Percentiles rank a stretch among this genome's conserved stretches.
Evolutionary conservation across 129 eudicot genomes (phyloP).

Genomic region (Flaveria ramosissima): DNA sequence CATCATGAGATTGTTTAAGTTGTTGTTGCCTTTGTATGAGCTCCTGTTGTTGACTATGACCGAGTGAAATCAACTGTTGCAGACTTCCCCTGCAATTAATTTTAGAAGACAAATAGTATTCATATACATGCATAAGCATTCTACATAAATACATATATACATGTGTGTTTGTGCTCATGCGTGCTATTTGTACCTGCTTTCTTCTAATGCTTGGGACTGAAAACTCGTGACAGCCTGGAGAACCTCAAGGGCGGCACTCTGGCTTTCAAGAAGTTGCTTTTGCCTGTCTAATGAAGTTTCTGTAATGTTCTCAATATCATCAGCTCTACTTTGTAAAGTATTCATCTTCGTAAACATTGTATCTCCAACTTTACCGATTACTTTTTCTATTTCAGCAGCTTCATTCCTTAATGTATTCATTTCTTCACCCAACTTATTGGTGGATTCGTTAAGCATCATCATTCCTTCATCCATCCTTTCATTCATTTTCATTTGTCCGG

Average conservation of each 20-base stretch:
- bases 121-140: background rate
- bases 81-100: conserved; percentile 49
- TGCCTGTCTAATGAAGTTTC: conserved; percentile 61
- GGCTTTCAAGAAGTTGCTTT: conserved; percentile 66
- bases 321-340: conserved; percentile 60
- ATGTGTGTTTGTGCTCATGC: background rate
- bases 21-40: conserved; percentile 28
- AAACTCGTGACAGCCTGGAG: conserved; percentile 57
- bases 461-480: conserved; percentile 58
- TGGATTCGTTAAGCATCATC: conserved; percentile 51
- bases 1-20: conserved; percentile 60
- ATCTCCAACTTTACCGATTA: conserved; percentile 64
- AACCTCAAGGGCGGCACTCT: conserved; percentile 62
- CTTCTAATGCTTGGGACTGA: conserved; percentile 70
- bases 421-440: conserved; percentile 49
- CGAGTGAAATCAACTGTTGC: conserved; percentile 34
- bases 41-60: conserved; percentile 30
- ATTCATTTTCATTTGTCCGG: conserved; percentile 58
- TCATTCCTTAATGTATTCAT: conserved; percentile 48
- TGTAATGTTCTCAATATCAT: conserved; percentile 59
- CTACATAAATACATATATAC: background rate
- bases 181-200: conserved; percentile 60
- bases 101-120: conserved; percentile 4
- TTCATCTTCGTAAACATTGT: conserved; percentile 59
- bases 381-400: conserved; percentile 67